Evolutionary conservation across 1,139 yeast species (phyloP).

Genomic region (Geotrichum citri-aurantii): DNA sequence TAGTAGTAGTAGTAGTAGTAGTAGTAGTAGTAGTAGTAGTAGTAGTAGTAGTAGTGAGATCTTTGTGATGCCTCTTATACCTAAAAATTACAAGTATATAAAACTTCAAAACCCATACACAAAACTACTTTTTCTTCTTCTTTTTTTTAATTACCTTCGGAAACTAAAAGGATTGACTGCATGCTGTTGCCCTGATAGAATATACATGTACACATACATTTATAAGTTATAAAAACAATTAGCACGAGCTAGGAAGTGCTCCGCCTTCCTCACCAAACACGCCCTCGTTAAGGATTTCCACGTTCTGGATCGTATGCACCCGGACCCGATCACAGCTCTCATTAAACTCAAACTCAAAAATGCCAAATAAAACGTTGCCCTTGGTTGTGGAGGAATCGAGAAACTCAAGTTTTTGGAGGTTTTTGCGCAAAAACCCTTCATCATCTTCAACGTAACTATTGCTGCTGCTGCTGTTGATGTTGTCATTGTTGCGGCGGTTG

Average conservation of each 20-base stretch:
- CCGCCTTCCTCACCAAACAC: constrained; percentile 1
- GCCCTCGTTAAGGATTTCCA: constrained; percentile 39
- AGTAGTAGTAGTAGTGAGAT: too few relatives aligned
- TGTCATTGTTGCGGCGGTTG: neutral
- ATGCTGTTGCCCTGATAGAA: too few relatives aligned
- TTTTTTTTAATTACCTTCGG: too few relatives aligned
- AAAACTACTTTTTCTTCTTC: too few relatives aligned
- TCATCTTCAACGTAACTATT: neutral
- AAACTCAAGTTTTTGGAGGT: neutral
- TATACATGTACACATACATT: neutral
- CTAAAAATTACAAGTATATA: too few relatives aligned
- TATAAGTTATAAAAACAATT: too few relatives aligned
- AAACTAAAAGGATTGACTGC: too few relatives aligned
- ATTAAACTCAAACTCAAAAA: constrained; percentile 70
- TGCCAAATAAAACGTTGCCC: constrained; percentile 45
- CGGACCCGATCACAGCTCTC: constrained; percentile 50
- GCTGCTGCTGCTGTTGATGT: neutral
- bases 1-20: too few relatives aligned
- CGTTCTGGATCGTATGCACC: constrained; percentile 74
- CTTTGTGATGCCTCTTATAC: too few relatives aligned
- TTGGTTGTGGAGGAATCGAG: neutral
- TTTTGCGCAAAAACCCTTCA: neutral
- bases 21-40: too few relatives aligned
- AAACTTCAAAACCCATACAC: too few relatives aligned
- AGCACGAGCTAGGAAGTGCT: neutral